phyloP scores from a whole-genome alignment of 192 early-diverging fungal species.

The Coemansia sp. region DNA sequence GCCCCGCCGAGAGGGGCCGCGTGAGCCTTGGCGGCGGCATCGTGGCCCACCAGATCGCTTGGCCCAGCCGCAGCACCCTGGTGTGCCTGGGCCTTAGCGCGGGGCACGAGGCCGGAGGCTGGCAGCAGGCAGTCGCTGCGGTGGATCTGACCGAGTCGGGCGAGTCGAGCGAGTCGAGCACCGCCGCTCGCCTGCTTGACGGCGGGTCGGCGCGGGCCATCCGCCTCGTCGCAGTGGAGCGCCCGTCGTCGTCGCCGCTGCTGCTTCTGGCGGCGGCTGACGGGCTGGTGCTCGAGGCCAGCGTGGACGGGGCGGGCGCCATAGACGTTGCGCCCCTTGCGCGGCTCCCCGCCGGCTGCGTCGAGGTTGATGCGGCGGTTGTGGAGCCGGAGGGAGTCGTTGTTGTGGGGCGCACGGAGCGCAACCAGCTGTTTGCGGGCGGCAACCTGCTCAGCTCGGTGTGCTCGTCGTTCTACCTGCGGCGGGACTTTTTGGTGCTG shows the following conservation, averaged over 20 bases:
- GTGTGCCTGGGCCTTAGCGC: constrained; percentile 53
- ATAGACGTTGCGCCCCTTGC: background rate
- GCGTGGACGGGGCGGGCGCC: constrained; percentile 9
- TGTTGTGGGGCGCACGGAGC: constrained; percentile 71
- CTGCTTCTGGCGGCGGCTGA: constrained; percentile 46
- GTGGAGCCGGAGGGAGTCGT: constrained; percentile 9
- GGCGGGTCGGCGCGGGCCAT: background rate
- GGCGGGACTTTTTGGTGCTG: constrained; percentile 76
- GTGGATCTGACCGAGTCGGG: constrained; percentile 51
- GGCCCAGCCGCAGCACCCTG: constrained; percentile 55
- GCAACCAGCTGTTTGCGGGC: constrained; percentile 84
- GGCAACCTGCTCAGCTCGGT: constrained; percentile 66
- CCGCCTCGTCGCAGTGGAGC: background rate
- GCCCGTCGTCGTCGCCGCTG: constrained; percentile 6
- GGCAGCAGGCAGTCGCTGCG: constrained; percentile 44
- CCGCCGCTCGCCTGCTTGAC: background rate
- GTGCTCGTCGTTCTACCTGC: constrained; percentile 84
- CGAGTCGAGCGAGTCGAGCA: constrained; percentile 2
- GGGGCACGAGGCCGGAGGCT: constrained; percentile 13
- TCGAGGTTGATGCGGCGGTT: constrained; percentile 31
- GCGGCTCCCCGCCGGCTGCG: constrained; percentile 16
- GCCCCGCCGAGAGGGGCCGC: background rate
- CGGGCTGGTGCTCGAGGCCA: constrained; percentile 38
- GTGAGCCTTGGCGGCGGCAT: constrained; percentile 7
- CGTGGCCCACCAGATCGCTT: constrained; percentile 65